Conservation (phyloP, 2,329 filamentous ascomycete species). For the Ceratocystiopsis sp. region DNA sequence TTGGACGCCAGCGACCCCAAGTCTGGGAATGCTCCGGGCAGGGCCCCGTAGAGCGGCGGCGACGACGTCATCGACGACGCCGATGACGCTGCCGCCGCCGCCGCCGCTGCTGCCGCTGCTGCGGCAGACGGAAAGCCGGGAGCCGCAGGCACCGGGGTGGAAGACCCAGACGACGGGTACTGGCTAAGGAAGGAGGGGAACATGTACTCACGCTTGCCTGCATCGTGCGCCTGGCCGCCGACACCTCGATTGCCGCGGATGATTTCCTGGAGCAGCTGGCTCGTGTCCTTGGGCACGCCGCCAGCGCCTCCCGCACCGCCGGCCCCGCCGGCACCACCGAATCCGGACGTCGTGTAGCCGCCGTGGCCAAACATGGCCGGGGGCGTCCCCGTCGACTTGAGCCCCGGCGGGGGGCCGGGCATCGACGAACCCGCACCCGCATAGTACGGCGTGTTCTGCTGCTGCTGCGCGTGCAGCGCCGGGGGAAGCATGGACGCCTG, state of each 20-base stretch:
- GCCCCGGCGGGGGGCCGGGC: conserved; percentile 80
- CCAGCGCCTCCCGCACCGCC: conserved; percentile 32
- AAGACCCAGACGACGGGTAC: conserved; percentile 60
- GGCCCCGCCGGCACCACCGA: conserved; percentile 43
- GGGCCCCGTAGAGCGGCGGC: conserved; percentile 58
- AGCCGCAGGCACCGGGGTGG: conserved; percentile 64
- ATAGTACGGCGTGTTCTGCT: conserved; percentile 54
- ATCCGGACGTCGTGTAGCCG: conserved; percentile 18
- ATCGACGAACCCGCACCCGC: conserved; percentile 44
- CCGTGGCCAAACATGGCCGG: conserved; percentile 85
- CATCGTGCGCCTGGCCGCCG: conserved; percentile 59
- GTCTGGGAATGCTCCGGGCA: conserved; percentile 77
- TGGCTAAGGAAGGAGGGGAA: conserved; percentile 73
- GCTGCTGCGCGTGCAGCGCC: conserved; percentile 37
- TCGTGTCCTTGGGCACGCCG: conserved; percentile 50
- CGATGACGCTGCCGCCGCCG: no score
- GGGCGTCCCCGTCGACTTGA: conserved; percentile 89
- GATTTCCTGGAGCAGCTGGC: conserved; percentile 68
- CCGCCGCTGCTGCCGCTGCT: no score
- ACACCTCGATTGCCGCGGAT: conserved; percentile 47
- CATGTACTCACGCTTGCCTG: conserved; percentile 96
- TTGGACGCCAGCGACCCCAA: conserved; percentile 51
- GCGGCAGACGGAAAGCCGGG: conserved; percentile 41
- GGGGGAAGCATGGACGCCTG: conserved; percentile 76
- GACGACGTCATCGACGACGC: conserved; percentile 51